Conservation (phyloP, 768 basidiomycete species). For the Guyanaporus albipodus region DNA sequence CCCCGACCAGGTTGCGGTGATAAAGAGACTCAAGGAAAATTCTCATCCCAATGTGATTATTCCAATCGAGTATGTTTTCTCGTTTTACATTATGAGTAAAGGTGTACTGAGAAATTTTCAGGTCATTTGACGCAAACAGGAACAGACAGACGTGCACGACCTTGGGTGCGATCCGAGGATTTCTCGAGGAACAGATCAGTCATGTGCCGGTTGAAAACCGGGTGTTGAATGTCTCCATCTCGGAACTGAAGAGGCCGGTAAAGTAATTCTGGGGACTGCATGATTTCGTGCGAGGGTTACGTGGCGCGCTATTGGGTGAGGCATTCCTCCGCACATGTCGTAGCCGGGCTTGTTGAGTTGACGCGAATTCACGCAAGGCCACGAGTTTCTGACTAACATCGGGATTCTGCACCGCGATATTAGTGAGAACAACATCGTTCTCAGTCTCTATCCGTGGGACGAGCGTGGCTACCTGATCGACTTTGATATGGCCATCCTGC, state of each 20-base stretch:
- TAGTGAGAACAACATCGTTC: conserved; percentile 34
- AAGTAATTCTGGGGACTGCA: conserved; percentile 16
- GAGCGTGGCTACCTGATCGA: background rate
- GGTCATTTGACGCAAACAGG: background rate
- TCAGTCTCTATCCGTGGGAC: conserved; percentile 6
- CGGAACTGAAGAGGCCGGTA: background rate
- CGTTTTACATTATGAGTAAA: background rate
- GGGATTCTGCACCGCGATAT: conserved; percentile 33
- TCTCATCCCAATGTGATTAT: background rate
- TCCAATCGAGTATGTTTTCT: background rate
- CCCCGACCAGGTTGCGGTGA: background rate
- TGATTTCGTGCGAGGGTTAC: conserved; percentile 16
- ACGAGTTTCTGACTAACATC: conserved; percentile 10
- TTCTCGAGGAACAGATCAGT: background rate
- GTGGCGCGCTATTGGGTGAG: conserved; percentile 15
- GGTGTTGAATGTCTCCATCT: background rate
- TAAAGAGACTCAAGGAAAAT: background rate
- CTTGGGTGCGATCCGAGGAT: conserved; percentile 4
- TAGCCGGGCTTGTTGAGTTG: background rate
- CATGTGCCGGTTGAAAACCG: background rate
- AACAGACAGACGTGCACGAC: background rate
- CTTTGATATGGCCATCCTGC: background rate
- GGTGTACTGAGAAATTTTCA: background rate
- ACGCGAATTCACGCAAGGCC: conserved; percentile 8
- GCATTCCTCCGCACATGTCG: background rate